Evolutionary conservation across 164 flowering plant species (phyloP).

Genomic region (Vitis cinerea): DNA sequence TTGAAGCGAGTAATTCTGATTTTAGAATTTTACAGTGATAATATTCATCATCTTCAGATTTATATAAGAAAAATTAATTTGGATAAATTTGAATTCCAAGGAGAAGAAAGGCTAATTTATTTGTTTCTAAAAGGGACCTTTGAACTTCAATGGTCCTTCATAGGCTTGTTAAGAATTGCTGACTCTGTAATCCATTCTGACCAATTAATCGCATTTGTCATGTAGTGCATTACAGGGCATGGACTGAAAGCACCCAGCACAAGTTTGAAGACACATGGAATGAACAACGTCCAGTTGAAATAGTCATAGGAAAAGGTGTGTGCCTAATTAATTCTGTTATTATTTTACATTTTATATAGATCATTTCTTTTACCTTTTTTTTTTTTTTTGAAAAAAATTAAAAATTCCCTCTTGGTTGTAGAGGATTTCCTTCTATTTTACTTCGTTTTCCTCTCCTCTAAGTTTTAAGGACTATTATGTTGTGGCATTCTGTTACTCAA

Average conservation of each 20-base stretch:
- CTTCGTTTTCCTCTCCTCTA: too few species aligned
- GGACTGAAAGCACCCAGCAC: slow-evolving; percentile 87
- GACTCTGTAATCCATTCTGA: not conserved
- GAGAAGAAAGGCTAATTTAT: too few species aligned
- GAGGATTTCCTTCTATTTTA: too few species aligned
- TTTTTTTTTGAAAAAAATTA: too few species aligned
- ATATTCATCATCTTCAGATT: too few species aligned
- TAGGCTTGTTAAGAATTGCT: not conserved
- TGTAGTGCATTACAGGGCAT: slow-evolving; percentile 91
- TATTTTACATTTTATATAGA: not conserved
- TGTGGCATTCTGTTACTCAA: too few species aligned
- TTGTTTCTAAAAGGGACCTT: not conserved
- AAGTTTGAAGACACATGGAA: slow-evolving; percentile 99
- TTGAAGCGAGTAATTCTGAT: too few species aligned
- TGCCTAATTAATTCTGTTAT: slow-evolving; percentile 2
- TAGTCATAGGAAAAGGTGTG: slow-evolving; percentile 86
- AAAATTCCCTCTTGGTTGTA: too few species aligned
- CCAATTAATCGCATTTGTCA: slow-evolving; percentile 8
- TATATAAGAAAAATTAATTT: too few species aligned
- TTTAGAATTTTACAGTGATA: too few species aligned
- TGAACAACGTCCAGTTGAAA: slow-evolving; percentile 78
- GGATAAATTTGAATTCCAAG: too few species aligned
- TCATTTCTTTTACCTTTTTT: not conserved
- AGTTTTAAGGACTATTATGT: too few species aligned
- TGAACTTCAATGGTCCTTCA: not conserved